Base-by-base conservation (phyloP, 2,329 filamentous ascomycete species). In the Hymenoscyphus infarciens region DNA sequence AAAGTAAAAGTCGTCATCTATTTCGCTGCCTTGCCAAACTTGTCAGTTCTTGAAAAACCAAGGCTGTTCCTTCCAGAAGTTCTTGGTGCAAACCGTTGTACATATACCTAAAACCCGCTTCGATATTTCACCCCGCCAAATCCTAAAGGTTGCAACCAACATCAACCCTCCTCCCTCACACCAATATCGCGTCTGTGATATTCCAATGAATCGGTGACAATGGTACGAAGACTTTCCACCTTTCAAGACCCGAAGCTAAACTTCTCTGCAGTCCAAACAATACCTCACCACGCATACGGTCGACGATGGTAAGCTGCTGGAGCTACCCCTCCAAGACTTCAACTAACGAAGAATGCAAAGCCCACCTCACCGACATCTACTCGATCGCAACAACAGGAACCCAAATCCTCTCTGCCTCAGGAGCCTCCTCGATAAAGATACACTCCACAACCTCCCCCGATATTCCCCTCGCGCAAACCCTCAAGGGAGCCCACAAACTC, bases 231-330 rank as follows among this genome's bases (percentile, higher is more conserved):
- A 29, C 27, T 5, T 56, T 29, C 13, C 64, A 62, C 57, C 13
- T 38, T 16, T 55, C 27, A 61, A 61, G 11, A n/a, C 13, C 33
- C 55, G 27, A 29, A 55, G 39, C 66, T 71, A 66, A 73, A 27
- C 33, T 8, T 53, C n/a, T 13, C 63, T 1, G 64, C 19, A 97
- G 95, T 99, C 95, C 61, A 98, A 98, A 81, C 95, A 98, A 88
- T 99, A 97, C 76, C 85, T 99, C 66, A 96, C 94, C 72, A 89
- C 90, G 69, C 91, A 97, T 77, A 94, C 92, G 53, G 86, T 97
- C 75, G 90, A 96, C 75, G 85, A 92, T 80, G 92, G 91, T 91
- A 75, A 75, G 80, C 74, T 53, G n/a, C 58, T 63, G 63, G 58
- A 57, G 65, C 62, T 63, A 66, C 66, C 64, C 62, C 45, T 52